Conservation (phyloP, 2,329 filamentous ascomycete species). For the Hymenoscyphus salicellus region DNA sequence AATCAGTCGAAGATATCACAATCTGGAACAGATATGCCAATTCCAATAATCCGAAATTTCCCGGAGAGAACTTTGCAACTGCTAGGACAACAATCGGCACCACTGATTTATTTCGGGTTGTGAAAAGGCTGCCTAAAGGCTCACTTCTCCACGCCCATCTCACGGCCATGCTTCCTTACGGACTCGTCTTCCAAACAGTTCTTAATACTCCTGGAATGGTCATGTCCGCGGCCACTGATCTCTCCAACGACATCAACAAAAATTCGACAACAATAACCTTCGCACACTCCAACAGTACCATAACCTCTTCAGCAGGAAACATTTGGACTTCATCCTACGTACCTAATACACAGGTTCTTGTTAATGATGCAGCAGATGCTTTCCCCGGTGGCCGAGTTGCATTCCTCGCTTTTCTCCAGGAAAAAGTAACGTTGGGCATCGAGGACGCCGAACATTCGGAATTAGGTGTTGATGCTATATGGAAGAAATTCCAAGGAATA, state of each 20-base stretch:
- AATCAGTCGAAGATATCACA: neutral
- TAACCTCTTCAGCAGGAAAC: neutral
- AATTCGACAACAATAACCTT: neutral
- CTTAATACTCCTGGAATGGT: neutral
- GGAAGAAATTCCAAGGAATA: neutral
- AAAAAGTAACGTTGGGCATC: neutral
- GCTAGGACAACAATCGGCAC: neutral
- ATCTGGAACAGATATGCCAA: neutral
- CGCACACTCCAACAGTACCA: neutral
- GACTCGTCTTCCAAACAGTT: neutral
- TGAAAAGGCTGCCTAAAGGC: neutral
- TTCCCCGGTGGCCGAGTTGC: neutral
- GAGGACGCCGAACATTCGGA: neutral
- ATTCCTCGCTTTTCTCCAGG: neutral
- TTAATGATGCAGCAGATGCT: neutral
- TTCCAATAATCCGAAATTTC: neutral
- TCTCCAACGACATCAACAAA: neutral
- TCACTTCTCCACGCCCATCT: slow-evolving; percentile 1
- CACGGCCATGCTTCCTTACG: neutral
- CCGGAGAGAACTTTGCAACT: neutral
- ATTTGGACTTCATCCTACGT: neutral
- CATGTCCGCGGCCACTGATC: neutral
- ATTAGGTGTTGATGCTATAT: neutral
- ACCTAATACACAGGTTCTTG: neutral
- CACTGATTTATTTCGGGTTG: neutral